Percentiles rank a stretch among this genome's conserved stretches.
Conservation (phyloP, 768 basidiomycete genomes). For the Mycena chlorophos region DNA sequence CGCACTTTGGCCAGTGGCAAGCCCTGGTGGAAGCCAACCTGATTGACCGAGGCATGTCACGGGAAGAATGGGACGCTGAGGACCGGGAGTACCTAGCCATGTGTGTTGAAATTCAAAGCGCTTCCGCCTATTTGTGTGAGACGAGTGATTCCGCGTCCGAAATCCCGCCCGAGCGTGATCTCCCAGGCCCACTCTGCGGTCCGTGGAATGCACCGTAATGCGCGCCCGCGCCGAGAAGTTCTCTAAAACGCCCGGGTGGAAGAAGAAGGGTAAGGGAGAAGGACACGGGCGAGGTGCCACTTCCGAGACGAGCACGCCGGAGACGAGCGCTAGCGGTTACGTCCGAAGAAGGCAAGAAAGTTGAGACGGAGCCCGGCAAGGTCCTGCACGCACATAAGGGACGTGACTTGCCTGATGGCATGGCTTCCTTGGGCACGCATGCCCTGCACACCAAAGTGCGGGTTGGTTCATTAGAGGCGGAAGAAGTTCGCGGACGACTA, state of each 20-base stretch:
- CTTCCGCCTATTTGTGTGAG: conserved; percentile 7
- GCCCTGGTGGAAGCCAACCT: conserved; percentile 8
- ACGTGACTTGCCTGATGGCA: background rate
- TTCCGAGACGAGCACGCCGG: background rate
- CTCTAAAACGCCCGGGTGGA: background rate
- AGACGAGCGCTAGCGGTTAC: background rate
- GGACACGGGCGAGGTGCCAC: background rate
- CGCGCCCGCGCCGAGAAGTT: background rate
- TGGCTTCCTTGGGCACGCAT: background rate
- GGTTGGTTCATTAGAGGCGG: background rate
- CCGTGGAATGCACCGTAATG: background rate
- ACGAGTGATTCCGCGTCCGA: background rate
- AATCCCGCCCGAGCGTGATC: background rate
- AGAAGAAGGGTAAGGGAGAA: background rate
- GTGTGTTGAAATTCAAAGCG: background rate
- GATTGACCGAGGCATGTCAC: background rate
- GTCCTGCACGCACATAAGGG: background rate
- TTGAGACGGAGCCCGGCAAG: background rate
- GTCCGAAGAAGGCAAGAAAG: no score
- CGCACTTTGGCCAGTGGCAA: conserved; percentile 21
- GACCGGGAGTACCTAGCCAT: conserved; percentile 12
- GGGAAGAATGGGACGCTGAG: conserved; percentile 7
- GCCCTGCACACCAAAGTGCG: conserved; percentile 10
- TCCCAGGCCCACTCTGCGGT: background rate
- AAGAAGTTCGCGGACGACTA: background rate